phyloP scores from a whole-genome alignment of 495 filamentous ascomycete genomes.

The Apodospora peruviana region DNA sequence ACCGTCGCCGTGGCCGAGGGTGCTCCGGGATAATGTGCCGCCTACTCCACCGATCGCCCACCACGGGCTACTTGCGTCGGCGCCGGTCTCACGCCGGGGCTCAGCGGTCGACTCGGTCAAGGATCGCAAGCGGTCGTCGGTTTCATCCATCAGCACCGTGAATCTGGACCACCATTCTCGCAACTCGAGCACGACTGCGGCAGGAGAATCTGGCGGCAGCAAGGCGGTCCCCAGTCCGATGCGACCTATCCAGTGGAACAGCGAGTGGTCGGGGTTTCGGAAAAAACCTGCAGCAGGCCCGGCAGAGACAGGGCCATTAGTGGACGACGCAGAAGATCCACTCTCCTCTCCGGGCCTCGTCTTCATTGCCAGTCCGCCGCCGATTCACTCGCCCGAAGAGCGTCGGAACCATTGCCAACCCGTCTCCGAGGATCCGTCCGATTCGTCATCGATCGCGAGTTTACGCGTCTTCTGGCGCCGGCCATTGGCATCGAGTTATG shows the following conservation, averaged over 20 bases:
- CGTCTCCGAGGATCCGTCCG: neutral
- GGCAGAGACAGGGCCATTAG: conserved; percentile 1
- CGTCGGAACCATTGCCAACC: neutral
- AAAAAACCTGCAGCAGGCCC: conserved; percentile 3
- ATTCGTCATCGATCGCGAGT: neutral
- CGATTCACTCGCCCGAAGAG: conserved; percentile 5
- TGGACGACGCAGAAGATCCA: conserved; percentile 14
- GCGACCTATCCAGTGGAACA: conserved; percentile 31
- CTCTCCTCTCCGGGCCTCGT: neutral
- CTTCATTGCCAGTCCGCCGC: conserved; percentile 5
- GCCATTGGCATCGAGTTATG: conserved; percentile 1
- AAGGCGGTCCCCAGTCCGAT: neutral
- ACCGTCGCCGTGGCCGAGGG: conserved; percentile 5
- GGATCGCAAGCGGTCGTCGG: conserved; percentile 17
- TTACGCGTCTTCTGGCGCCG: conserved; percentile 3
- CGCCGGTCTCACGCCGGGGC: conserved; percentile 21
- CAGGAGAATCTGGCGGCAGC: neutral
- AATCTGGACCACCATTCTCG: conserved; percentile 7
- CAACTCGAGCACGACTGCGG: neutral
- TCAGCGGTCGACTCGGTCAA: conserved; percentile 22
- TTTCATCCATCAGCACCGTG: conserved; percentile 26
- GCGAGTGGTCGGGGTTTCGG: conserved; percentile 21
- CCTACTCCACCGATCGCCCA: conserved; percentile 33
- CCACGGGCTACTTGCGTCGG: conserved; percentile 34
- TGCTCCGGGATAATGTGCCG: conserved; percentile 18